Evolutionary conservation across 495 filamentous ascomycete species (phyloP).

Genomic region (Lineolata rhizophorae): DNA sequence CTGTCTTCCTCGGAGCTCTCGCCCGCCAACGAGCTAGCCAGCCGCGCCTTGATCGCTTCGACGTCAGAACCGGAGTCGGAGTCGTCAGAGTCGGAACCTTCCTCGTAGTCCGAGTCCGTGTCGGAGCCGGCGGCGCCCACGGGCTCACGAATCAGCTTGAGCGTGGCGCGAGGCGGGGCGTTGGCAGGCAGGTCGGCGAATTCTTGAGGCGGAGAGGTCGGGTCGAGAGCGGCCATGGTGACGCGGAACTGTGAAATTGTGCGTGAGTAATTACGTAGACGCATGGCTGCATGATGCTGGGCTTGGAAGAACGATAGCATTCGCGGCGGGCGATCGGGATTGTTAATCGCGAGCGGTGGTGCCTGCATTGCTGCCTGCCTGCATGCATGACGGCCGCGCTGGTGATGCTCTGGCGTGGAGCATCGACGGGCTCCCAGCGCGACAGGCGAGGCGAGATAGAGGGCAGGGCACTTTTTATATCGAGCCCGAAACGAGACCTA

Average conservation of each 20-base stretch:
- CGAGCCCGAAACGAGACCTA: constrained; percentile 32
- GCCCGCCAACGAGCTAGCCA: constrained; percentile 20
- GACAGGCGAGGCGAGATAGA: too few relatives aligned
- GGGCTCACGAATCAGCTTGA: constrained; percentile 65
- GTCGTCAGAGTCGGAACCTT: constrained; percentile 26
- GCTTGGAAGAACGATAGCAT: too few relatives aligned
- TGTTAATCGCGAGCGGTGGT: too few relatives aligned
- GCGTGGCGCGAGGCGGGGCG: constrained; percentile 48
- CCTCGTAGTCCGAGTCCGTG: constrained; percentile 15
- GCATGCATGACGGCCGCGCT: too few relatives aligned
- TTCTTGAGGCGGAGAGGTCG: constrained; percentile 43
- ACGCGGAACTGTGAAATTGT: constrained; percentile 69
- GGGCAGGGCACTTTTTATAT: too few relatives aligned
- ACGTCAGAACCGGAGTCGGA: constrained; percentile 38
- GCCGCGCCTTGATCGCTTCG: constrained; percentile 38
- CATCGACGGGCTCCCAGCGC: too few relatives aligned
- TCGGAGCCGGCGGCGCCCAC: constrained; percentile 31
- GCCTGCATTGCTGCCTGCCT: too few relatives aligned
- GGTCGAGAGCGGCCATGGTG: constrained; percentile 96
- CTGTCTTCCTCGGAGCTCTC: constrained; percentile 29
- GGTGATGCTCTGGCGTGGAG: too few relatives aligned
- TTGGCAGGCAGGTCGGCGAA: constrained; percentile 37
- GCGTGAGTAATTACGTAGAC: constrained; percentile 6
- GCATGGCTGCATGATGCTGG: background rate
- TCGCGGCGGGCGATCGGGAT: too few relatives aligned